phyloP scores from a whole-genome alignment of 2,329 filamentous ascomycete species.

The Gaeumannomyces sp. region DNA sequence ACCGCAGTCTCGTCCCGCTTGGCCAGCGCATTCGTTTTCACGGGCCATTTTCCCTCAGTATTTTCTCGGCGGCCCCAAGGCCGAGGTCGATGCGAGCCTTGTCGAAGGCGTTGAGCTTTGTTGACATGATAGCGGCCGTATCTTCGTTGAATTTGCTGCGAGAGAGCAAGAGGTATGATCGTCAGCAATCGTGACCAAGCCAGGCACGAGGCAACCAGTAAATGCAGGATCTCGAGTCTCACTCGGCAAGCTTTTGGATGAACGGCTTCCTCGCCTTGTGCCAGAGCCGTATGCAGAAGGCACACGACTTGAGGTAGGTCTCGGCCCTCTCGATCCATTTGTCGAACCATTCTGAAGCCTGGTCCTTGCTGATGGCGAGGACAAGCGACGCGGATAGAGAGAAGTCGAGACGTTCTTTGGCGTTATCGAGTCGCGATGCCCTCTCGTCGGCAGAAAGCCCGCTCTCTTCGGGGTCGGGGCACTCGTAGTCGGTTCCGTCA shows the following conservation, averaged over 20 bases:
- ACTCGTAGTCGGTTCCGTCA: constrained; percentile 58
- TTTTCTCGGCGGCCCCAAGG: constrained; percentile 43
- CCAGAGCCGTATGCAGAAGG: constrained; percentile 67
- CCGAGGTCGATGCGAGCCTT: constrained; percentile 26
- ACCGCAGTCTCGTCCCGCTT: constrained; percentile 53
- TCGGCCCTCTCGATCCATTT: constrained; percentile 55
- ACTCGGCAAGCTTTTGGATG: constrained; percentile 57
- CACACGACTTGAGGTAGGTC: constrained; percentile 54
- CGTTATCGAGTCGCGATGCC: constrained; percentile 46
- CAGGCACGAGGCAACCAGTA: neutral
- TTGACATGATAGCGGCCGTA: constrained; percentile 31
- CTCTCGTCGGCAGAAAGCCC: constrained; percentile 46
- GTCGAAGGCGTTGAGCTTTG: constrained; percentile 33
- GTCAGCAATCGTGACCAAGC: neutral
- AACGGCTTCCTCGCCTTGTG: constrained; percentile 61
- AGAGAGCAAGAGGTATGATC: constrained; percentile 5
- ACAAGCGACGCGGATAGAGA: constrained; percentile 64
- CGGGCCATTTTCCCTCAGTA: constrained; percentile 37
- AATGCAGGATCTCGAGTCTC: constrained; percentile 20
- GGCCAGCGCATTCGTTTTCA: constrained; percentile 41
- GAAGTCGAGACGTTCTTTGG: constrained; percentile 49
- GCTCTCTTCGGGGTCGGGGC: constrained; percentile 34
- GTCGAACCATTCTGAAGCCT: constrained; percentile 51
- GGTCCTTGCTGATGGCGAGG: constrained; percentile 58
- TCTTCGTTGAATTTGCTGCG: constrained; percentile 35